These are phyloP conservation scores for Mycena citricolor DNA, from an alignment of 1,284 basidiomycete genomes.

Conservation along the genomic window DNA sequence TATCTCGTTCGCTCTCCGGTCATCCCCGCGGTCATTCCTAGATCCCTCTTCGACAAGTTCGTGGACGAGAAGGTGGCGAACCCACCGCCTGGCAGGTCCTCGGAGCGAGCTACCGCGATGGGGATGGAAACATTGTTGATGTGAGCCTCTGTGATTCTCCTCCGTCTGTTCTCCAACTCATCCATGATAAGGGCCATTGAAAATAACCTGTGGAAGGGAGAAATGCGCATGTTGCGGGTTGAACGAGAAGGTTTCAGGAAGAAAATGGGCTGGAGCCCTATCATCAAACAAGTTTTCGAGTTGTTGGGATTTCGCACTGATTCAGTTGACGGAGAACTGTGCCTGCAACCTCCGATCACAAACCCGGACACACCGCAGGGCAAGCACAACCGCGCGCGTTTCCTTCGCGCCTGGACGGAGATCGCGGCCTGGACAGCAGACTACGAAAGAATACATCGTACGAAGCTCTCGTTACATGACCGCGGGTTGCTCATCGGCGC, in stretches of 20 bases:
- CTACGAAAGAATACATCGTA: constrained; percentile 52
- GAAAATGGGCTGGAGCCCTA: constrained; percentile 66
- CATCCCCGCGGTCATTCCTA: constrained; percentile 70
- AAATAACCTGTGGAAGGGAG: constrained; percentile 71
- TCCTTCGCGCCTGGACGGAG: constrained; percentile 78
- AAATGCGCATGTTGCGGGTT: constrained; percentile 57
- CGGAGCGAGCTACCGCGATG: constrained; percentile 50
- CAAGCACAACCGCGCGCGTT: constrained; percentile 51
- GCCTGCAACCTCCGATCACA: constrained; percentile 55
- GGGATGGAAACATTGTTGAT: constrained; percentile 66
- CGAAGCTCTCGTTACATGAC: constrained; percentile 17
- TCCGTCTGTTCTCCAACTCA: constrained; percentile 7
- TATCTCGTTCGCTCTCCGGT: constrained; percentile 64
- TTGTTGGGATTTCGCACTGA: constrained; percentile 55
- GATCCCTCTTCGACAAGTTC: constrained; percentile 47
- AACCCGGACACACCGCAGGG: constrained; percentile 47
- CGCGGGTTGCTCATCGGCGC: background rate
- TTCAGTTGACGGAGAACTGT: constrained; percentile 36
- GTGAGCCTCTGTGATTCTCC: constrained; percentile 44
- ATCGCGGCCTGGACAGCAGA: constrained; percentile 63
- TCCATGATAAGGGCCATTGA: constrained; percentile 57
- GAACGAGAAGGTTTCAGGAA: constrained; percentile 52
- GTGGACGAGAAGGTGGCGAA: constrained; percentile 44
- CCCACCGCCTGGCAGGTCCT: constrained; percentile 42
- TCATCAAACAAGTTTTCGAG: constrained; percentile 63